A percentile compares a stretch with the other conserved stretches of the same genome.
These are phyloP conservation scores for Sherardia arvensis DNA, from an alignment of 257 asterid genomes.

Conservation along the genomic window DNA sequence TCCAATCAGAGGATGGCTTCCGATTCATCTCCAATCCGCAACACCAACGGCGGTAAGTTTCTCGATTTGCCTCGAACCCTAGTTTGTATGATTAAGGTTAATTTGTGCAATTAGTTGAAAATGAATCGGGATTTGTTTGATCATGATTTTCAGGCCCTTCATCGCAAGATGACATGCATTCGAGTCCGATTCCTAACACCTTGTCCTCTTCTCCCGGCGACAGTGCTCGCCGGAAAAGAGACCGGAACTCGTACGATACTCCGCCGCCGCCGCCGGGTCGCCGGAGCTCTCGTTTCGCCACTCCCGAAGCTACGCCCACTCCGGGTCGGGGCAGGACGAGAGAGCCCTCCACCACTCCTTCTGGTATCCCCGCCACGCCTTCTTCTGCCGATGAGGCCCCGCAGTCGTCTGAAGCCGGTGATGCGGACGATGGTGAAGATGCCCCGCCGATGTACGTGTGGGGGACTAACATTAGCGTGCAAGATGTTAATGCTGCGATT, in stretches of 20 bases:
- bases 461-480: slow-evolving; percentile 94
- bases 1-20: slow-evolving; percentile 52
- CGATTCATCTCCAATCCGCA: slow-evolving; percentile 52
- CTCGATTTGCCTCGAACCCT: background rate
- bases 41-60: slow-evolving; percentile 37
- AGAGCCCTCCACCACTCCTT: slow-evolving; percentile 34
- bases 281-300: slow-evolving; percentile 37
- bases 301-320: slow-evolving; percentile 71
- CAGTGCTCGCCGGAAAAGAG: slow-evolving; percentile 47
- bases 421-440: slow-evolving; percentile 44
- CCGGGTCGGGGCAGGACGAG: slow-evolving; percentile 50
- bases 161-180: slow-evolving; percentile 53
- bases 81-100: background rate
- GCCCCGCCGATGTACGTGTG: slow-evolving; percentile 86
- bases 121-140: background rate
- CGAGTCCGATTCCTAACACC: slow-evolving; percentile 88
- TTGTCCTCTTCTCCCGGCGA: slow-evolving; percentile 66
- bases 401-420: slow-evolving; percentile 72
- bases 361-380: slow-evolving; percentile 50
- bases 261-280: slow-evolving; percentile 36
- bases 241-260: slow-evolving; percentile 50
- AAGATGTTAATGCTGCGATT: slow-evolving; percentile 79
- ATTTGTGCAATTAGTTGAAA: background rate
- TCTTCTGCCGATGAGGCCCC: slow-evolving; percentile 55
- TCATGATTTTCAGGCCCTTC: slow-evolving; percentile 44